Evolutionary conservation across 139 green algal genomes (phyloP).

Genomic region (Limnomonas spitsbergensis): DNA sequence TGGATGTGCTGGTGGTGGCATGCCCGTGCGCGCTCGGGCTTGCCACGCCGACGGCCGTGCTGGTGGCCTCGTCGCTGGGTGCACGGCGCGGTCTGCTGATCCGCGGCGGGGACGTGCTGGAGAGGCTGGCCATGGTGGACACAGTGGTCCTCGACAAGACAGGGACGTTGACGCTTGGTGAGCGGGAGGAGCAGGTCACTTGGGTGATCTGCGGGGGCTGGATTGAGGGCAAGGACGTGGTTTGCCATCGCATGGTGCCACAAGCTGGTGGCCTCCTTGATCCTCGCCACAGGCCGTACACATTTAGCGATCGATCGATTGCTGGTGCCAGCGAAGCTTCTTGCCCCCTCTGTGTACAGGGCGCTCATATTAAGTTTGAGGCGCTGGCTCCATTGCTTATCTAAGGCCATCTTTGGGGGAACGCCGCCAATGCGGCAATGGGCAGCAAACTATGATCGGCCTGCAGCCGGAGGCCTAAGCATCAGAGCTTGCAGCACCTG

Average conservation of each 20-base stretch:
- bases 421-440: no score
- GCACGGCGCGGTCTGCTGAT: slow-evolving; percentile 83
- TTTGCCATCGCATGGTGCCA: background rate
- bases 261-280: background rate
- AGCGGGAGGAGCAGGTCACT: slow-evolving; percentile 21
- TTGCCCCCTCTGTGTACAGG: no score
- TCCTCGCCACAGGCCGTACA: no score
- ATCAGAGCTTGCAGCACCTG: no score
- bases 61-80: slow-evolving; percentile 79
- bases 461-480: no score
- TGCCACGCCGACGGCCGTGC: slow-evolving; percentile 89
- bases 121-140: slow-evolving; percentile 63
- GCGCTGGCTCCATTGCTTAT: no score
- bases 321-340: no score
- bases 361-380: no score
- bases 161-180: slow-evolving; percentile 85
- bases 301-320: no score
- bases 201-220: no score
- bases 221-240: slow-evolving; percentile 28
- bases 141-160: slow-evolving; percentile 92
- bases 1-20: slow-evolving; percentile 93
- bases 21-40: slow-evolving; percentile 96
- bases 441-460: no score
- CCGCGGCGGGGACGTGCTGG: slow-evolving; percentile 85
- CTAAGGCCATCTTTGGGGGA: no score